Evolutionary conservation across 345 rosid species (phyloP), one percentile per base, ranked within the genome.

Genomic region (Salix caprea): DNA sequence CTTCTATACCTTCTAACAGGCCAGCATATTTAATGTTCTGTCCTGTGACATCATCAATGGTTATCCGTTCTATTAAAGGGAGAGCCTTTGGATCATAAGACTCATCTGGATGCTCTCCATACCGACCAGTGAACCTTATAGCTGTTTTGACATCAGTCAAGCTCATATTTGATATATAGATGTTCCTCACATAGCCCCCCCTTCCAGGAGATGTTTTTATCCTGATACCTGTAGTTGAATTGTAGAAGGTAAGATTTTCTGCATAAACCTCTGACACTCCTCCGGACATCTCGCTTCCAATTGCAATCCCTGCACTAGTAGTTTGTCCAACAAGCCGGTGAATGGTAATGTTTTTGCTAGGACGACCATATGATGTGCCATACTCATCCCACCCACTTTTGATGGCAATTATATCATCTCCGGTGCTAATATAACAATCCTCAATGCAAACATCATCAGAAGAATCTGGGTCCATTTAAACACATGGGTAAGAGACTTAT

Each of bases 361-460:
- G 99, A 73, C 87, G 90, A 42, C 76, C 97, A 78, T 86, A 93
- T 2, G 91, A 87, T 74, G 87, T 91, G 36, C 98, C 99, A 19
- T 96, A 96, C 81, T 96, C 96, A 67, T 96, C 99, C 99, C 99
- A 93, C 74, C 99, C 99, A 34, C 98, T 96, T 86, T 96, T 96
- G 79, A 93, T 90, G 36, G 98, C 82, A 74, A 96, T 86, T 66
- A 93, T 84, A 85, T 96, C 99, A 74, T 96, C 98, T 21, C 98
- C 99, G 0, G 98, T 96, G 78, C 94, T 91, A 60, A 96, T 90
- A 80, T 85, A 88, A 81, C 98, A 93, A 80, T 91, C 94, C 77
- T 93, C 94, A 65, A 96, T 93, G 87, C 98, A 93, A 56, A 96
- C 99, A 78, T 92, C 85, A 60, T 86, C 81, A 13, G 91, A 93